Base-by-base conservation (phyloP, 257 asterid genomes). In the Solanum chilense region DNA sequence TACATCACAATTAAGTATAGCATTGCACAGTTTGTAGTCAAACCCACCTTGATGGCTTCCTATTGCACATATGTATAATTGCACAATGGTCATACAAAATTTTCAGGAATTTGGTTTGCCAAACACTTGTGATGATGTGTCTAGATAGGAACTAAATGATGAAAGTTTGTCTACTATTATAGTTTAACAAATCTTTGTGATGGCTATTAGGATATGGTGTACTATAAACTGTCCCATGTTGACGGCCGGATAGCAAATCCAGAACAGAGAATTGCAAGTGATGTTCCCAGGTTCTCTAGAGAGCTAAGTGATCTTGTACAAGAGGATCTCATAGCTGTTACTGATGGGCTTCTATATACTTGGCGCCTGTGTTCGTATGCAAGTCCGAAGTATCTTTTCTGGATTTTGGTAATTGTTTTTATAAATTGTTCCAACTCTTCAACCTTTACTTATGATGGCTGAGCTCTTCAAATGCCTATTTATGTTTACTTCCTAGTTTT, bases 351-450 rank as follows among this genome's bases (percentile, higher is more conserved):
- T 90, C 97, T 96, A 87, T 97, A 97, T 89, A 93, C 99, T 60
- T 97, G 99, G 99, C 99, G 99, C 74, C 91, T 97, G 85, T 97
- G 99, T 93, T 94, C 99, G 33, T 97, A 97, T 91, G 98, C 99
- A 76, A 97, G 99, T 93, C 99, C 99, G 71, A 97, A 96, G 92
- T 97, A 97, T 92, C 85, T 97, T 85, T 90, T 96, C 80, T 97
- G 99, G 99, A 97, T 97, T 88, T 91, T 97, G 98, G 99, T 97
- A 90, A 86, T 15, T 23, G 52, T 56, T 52, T 87, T 47, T 27
- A 35, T 81, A 29, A 49, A 81, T 60, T 75, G 33, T 74, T 73
- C 56, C 86, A 89, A 68, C 74, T 83, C 78, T 31, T 81, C 86
- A 84, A 81, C 60, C 76, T 88, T 42, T 56, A 84, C 81, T 77